Evolutionary conservation across 2,329 filamentous ascomycete species (phyloP).

Genomic region (Colletotrichum nymphaeae): DNA sequence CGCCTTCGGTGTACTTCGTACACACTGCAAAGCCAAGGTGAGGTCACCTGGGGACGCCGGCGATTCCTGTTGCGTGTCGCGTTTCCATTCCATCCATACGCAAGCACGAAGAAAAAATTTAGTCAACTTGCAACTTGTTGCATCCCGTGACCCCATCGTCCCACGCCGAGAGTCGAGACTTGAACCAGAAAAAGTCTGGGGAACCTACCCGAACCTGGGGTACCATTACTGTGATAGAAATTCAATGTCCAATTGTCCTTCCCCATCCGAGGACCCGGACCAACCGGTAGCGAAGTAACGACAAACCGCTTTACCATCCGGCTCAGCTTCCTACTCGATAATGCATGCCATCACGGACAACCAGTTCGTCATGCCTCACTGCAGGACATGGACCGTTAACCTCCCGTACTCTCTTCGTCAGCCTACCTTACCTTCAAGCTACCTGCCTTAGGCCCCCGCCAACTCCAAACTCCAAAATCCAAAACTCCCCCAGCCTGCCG

Average conservation of each 20-base stretch:
- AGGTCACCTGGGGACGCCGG: slow-evolving; percentile 3
- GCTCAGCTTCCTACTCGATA: neutral
- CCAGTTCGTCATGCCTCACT: neutral
- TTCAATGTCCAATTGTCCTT: no score
- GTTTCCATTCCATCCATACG: neutral
- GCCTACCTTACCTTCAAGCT: neutral
- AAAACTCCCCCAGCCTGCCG: no score
- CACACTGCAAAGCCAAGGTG: neutral
- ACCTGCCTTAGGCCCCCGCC: neutral
- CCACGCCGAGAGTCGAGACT: neutral
- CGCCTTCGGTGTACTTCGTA: slow-evolving; percentile 2
- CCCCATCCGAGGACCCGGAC: slow-evolving; percentile 3
- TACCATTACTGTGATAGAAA: neutral
- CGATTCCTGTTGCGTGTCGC: neutral
- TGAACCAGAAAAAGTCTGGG: neutral
- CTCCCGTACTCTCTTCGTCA: neutral
- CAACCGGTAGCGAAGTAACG: neutral
- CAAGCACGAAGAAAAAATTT: neutral
- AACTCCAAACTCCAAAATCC: slow-evolving; percentile 16
- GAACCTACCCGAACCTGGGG: neutral
- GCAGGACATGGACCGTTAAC: neutral
- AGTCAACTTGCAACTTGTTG: no score
- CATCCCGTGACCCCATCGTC: neutral
- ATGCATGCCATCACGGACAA: neutral
- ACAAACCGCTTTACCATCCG: neutral